These are phyloP conservation scores for Cladobotryum protrusum DNA, from an alignment of 2,329 filamentous ascomycete species.

Conservation along the genomic window DNA sequence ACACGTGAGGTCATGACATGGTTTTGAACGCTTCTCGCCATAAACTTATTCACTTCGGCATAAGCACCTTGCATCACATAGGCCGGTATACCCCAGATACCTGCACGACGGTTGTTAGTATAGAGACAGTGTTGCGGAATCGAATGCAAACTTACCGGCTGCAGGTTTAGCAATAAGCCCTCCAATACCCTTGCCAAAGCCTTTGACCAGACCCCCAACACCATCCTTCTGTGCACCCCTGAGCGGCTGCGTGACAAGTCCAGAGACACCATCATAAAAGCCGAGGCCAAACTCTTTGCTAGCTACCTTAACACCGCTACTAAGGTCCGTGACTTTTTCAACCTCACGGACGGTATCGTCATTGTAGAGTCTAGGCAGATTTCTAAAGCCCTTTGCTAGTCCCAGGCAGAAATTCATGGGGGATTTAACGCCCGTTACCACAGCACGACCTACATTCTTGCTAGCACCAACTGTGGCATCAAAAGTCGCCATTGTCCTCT, in stretches of 20 bases:
- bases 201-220: constrained; percentile 62
- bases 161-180: constrained; percentile 77
- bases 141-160: constrained; percentile 50
- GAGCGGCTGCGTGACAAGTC: constrained; percentile 71
- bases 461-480: constrained; percentile 60
- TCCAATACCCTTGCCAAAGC: constrained; percentile 75
- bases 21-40: constrained; percentile 65
- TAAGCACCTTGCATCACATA: constrained; percentile 80
- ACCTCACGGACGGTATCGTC: constrained; percentile 74
- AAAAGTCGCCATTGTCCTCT: constrained; percentile 25
- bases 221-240: constrained; percentile 48
- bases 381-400: constrained; percentile 80
- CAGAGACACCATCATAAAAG: constrained; percentile 74
- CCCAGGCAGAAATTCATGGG: constrained; percentile 82
- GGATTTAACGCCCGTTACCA: constrained; percentile 67
- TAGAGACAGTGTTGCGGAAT: background rate
- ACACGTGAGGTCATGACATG: constrained; percentile 75
- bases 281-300: constrained; percentile 73
- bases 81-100: constrained; percentile 65
- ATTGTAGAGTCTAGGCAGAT: constrained; percentile 77
- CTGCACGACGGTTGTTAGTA: constrained; percentile 25
- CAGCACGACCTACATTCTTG: constrained; percentile 64
- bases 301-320: constrained; percentile 70
- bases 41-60: constrained; percentile 65
- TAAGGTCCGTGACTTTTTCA: constrained; percentile 71